Evolutionary conservation across 805 yeast genomes (phyloP).

Genomic region (Kodamaea hsintzibuensis): DNA sequence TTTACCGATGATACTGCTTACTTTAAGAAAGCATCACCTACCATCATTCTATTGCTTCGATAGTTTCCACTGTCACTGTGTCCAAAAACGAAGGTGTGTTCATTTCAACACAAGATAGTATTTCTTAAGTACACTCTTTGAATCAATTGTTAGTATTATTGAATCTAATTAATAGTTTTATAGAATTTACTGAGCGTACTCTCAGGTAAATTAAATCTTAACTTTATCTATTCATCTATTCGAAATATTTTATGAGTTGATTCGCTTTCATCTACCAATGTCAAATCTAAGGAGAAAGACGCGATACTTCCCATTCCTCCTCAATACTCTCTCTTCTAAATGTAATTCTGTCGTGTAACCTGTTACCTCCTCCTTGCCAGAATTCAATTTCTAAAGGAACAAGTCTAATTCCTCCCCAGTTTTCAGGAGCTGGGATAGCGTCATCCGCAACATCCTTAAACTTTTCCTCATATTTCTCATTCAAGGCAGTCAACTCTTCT

Average conservation of each 20-base stretch:
- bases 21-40: no score
- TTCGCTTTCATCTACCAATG: not conserved
- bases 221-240: not conserved
- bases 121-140: no score
- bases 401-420: slow-evolving; percentile 93
- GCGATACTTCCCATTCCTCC: slow-evolving; percentile 59
- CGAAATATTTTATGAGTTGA: not conserved
- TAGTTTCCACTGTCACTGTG: no score
- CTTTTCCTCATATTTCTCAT: slow-evolving; percentile 49
- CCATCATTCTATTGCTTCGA: no score
- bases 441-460: slow-evolving; percentile 61
- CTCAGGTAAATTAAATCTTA: no score
- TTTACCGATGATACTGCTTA: no score
- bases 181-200: no score
- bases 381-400: slow-evolving; percentile 91
- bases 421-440: slow-evolving; percentile 85
- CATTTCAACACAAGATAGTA: no score
- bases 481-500: slow-evolving; percentile 59
- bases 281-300: slow-evolving; percentile 65
- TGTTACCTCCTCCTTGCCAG: slow-evolving; percentile 93
- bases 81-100: no score
- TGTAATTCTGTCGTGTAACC: slow-evolving; percentile 87
- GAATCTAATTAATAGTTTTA: no score
- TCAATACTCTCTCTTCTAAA: slow-evolving; percentile 56
- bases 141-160: no score